Base-by-base conservation (phyloP, 495 filamentous ascomycete species). In the Xylaria grammica region DNA sequence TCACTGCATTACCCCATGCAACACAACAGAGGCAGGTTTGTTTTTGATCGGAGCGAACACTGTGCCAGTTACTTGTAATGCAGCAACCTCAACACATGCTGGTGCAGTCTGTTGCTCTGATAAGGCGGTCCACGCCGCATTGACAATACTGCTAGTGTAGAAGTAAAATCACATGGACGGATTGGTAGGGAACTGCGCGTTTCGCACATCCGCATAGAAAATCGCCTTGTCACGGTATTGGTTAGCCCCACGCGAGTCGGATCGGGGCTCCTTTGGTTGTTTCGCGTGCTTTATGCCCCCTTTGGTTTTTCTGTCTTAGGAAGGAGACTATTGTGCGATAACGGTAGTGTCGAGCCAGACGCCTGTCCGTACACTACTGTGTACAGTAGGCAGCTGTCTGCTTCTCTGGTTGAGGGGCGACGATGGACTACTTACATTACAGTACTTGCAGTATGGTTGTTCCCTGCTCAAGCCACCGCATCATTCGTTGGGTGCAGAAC, bases 391-490 rank as follows among this genome's bases (percentile, higher is more conserved):
- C 24, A 55, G 40, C 20, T 9, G 50, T 55, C 53, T 29, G 5
- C 29, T 57, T 44, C 36, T 44, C 11, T n/a, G n/a, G n/a, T n/a
- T n/a, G n/a, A n/a, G n/a, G n/a, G n/a, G n/a, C n/a, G n/a, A n/a
- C n/a, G n/a, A n/a, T n/a, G n/a, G n/a, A n/a, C n/a, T n/a, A n/a
- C n/a, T n/a, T n/a, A n/a, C n/a, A n/a, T n/a, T n/a, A n/a, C n/a
- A n/a, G n/a, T n/a, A n/a, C n/a, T n/a, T n/a, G n/a, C n/a, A n/a
- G n/a, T n/a, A n/a, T n/a, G n/a, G n/a, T n/a, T n/a, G n/a, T n/a
- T 42, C 42, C 54, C 56, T 46, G 56, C 48, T 34, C 56, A 59
- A 59, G 42, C 29, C 29, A 57, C 54, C 20, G 24, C 26, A 30
- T 57, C 53, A 56, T 56, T 45, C 1, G n/a, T 38, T 15, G 38